These are phyloP conservation scores for Umbilicus rupestris DNA, from an alignment of 164 flowering plant genomes.

Conservation along the genomic window DNA sequence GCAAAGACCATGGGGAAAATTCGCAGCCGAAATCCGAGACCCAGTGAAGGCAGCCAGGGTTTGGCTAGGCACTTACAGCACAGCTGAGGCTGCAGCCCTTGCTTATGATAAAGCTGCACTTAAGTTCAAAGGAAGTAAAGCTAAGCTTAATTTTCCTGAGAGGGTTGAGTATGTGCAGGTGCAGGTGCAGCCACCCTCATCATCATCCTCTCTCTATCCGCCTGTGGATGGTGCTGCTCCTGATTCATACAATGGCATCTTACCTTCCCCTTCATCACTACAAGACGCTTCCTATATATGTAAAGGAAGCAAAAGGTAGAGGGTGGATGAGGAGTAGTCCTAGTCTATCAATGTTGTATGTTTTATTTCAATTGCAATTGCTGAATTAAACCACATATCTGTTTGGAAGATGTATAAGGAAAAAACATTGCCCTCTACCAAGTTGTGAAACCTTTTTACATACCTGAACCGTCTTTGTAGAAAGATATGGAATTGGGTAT, in stretches of 20 bases:
- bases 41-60: constrained; percentile 75
- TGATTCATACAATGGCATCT: background rate
- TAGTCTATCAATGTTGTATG: too few relatives aligned
- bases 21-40: constrained; percentile 86
- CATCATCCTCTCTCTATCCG: background rate
- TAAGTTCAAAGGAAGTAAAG: constrained; percentile 62
- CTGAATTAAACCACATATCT: too few relatives aligned
- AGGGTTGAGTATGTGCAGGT: constrained; percentile 29
- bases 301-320: too few relatives aligned
- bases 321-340: too few relatives aligned
- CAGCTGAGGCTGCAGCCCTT: constrained; percentile 69
- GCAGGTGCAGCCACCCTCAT: too few relatives aligned
- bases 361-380: too few relatives aligned
- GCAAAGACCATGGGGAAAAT: constrained; percentile 83
- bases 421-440: too few relatives aligned
- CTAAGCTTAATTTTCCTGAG: constrained; percentile 80
- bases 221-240: background rate
- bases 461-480: too few relatives aligned
- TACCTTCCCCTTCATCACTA: background rate
- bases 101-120: constrained; percentile 80
- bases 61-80: constrained; percentile 75
- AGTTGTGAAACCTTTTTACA: too few relatives aligned
- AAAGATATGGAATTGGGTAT: too few relatives aligned
- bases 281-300: too few relatives aligned
- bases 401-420: too few relatives aligned